Evolutionary conservation across 2,329 filamentous ascomycete genomes (phyloP), one percentile per base, ranked within the genome.

Genomic region (Sarocladiaceae sp.): DNA sequence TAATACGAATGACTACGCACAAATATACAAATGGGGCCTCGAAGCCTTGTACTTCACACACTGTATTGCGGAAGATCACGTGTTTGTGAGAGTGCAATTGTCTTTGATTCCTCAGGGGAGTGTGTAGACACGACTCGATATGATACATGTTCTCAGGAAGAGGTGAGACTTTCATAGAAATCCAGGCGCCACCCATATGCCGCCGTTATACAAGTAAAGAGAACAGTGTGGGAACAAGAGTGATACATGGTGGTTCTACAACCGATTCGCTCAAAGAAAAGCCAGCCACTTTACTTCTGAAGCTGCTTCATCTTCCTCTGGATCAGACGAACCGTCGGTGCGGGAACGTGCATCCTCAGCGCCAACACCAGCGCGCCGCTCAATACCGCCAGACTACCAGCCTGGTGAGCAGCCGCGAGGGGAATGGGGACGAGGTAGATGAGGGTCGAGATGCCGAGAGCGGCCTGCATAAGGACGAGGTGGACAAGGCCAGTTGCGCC

Each of bases 341-440:
- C 80, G 2, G 88, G 86, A 44, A 90, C 73, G 66, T 85, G 86
- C 45, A 94, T 65, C 32, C 88, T 76, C 55, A 83, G 88, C 10
- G 86, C 87, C 29, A 96, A 69, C 1, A 96, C 75, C 18, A 95
- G 69, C 0, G 83, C 83, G 34, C 88, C 88, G 0, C 88, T 94
- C 48, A 98, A 67, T 16, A 98, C 70, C 2, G 87, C 88, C 53
- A 98, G 67, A 48, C 83, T 87, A 31, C 93, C 91, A 2, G 93
- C 93, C 66, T 98, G 93, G 64, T 98, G 93, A 6, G 88, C 82
- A 3, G 91, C 89, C 1, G 91, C 93, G 9, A 98, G 70, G 50
- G 85, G 83, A 2, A 84, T 85, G 4, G 94, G 93, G 1, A 98
- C 90, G 62, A 98, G 83, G 68, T 96, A 97, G 56, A 95, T 83